Percentiles rank a stretch among this genome's conserved stretches.
Evolutionary conservation across 495 filamentous ascomycete species (phyloP).

Genomic region (Monascus purpureus): DNA sequence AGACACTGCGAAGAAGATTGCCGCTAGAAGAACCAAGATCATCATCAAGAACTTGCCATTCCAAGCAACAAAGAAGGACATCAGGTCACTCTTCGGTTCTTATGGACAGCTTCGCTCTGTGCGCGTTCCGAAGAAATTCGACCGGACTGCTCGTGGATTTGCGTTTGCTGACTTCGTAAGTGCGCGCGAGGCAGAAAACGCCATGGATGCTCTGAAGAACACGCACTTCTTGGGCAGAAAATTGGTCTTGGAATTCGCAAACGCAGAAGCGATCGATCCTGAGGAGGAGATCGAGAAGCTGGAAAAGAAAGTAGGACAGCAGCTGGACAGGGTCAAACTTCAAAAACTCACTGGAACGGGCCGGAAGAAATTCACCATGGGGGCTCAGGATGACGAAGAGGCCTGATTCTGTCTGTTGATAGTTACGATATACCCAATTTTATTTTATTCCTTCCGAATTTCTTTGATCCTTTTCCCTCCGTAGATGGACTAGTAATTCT

Average conservation of each 20-base stretch:
- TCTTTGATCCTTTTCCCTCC: no score
- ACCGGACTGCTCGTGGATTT: slow-evolving; percentile 75
- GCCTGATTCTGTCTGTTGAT: slow-evolving; percentile 29
- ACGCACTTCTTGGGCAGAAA: slow-evolving; percentile 85
- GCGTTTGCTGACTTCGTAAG: slow-evolving; percentile 95
- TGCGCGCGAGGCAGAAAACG: slow-evolving; percentile 82
- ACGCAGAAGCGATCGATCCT: slow-evolving; percentile 70
- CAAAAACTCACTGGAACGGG: slow-evolving; percentile 70
- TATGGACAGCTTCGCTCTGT: slow-evolving; percentile 89
- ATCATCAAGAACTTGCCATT: slow-evolving; percentile 98
- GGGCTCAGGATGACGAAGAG: slow-evolving; percentile 53
- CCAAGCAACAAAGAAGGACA: slow-evolving; percentile 83
- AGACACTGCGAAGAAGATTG: slow-evolving; percentile 63
- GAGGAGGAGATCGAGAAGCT: slow-evolving; percentile 94
- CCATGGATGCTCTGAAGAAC: slow-evolving; percentile 76
- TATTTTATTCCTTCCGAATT: no score
- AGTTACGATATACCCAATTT: no score
- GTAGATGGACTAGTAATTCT: no score
- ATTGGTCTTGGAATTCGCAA: slow-evolving; percentile 81
- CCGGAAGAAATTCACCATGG: slow-evolving; percentile 80
- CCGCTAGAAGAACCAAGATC: slow-evolving; percentile 69
- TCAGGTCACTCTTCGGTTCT: slow-evolving; percentile 66
- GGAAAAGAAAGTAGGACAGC: slow-evolving; percentile 82
- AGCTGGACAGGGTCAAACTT: slow-evolving; percentile 75
- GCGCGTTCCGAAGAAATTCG: slow-evolving; percentile 88